Conservation (phyloP, 2,329 filamentous ascomycete genomes). For the Claviceps sp. region DNA sequence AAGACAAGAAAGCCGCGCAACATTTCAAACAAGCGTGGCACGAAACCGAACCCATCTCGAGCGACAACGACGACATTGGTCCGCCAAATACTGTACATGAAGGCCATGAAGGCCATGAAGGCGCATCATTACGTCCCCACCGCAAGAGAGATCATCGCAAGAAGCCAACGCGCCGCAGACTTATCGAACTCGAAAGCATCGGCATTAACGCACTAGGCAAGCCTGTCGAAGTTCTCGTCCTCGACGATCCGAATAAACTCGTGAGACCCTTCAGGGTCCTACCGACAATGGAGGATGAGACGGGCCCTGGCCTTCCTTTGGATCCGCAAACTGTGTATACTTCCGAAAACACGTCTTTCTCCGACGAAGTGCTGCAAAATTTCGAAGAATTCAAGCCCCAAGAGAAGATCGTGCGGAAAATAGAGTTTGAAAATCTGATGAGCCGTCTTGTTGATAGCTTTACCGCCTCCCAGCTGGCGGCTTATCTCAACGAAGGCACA, state of each 20-base stretch:
- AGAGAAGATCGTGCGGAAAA: constrained; percentile 23
- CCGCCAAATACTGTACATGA: neutral
- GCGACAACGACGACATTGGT: neutral
- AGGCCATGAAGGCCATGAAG: neutral
- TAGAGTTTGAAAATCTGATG: constrained; percentile 29
- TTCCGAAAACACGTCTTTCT: constrained; percentile 10
- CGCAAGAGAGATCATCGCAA: neutral
- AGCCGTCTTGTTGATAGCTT: constrained; percentile 30
- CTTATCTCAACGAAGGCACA: constrained; percentile 22
- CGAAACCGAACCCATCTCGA: neutral
- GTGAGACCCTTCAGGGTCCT: constrained; percentile 8
- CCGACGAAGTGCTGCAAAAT: constrained; percentile 27
- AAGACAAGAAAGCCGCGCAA: neutral
- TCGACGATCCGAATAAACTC: constrained; percentile 25
- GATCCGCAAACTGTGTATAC: constrained; percentile 20
- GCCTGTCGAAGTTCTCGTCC: constrained; percentile 31
- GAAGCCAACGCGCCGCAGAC: constrained; percentile 11
- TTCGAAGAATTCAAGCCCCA: constrained; percentile 35
- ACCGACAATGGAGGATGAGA: constrained; percentile 10
- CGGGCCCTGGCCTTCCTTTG: constrained; percentile 7
- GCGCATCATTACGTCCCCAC: neutral
- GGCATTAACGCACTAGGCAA: constrained; percentile 21
- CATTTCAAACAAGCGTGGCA: neutral
- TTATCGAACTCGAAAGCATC: constrained; percentile 18
- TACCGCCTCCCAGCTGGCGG: constrained; percentile 28